These are phyloP conservation scores for Xenosphaeropsis pyriputrescens DNA, from an alignment of 2,329 filamentous ascomycete species.

Conservation along the genomic window DNA sequence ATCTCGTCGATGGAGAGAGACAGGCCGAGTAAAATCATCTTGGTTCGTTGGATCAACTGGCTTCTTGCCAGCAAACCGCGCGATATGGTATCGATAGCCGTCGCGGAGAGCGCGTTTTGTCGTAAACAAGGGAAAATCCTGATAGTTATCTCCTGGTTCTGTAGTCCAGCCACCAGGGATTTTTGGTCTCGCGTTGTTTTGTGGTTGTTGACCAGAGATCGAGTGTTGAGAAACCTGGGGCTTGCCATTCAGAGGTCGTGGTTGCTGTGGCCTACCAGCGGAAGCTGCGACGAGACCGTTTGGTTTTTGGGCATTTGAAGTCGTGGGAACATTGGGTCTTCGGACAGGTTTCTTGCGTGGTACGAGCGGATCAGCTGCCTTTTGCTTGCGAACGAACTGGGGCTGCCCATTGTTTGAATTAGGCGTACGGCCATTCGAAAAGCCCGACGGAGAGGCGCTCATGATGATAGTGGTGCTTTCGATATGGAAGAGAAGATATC, in stretches of 20 bases:
- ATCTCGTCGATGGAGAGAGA: slow-evolving; percentile 80
- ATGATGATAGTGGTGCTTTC: slow-evolving; percentile 11
- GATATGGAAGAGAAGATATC: no score
- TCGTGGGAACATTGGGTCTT: slow-evolving; percentile 18
- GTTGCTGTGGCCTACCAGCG: slow-evolving; percentile 2
- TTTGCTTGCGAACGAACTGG: slow-evolving; percentile 30
- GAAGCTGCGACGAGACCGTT: slow-evolving; percentile 7
- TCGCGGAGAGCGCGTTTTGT: slow-evolving; percentile 71
- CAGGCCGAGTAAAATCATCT: slow-evolving; percentile 72
- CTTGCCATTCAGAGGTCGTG: neutral
- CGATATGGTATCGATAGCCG: slow-evolving; percentile 73
- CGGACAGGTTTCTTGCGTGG: slow-evolving; percentile 37
- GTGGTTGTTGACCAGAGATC: slow-evolving; percentile 2
- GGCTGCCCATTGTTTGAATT: slow-evolving; percentile 30
- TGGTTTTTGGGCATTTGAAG: slow-evolving; percentile 6
- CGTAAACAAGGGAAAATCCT: slow-evolving; percentile 59
- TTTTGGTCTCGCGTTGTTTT: slow-evolving; percentile 26
- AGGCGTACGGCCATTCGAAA: slow-evolving; percentile 28
- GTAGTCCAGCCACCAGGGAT: slow-evolving; percentile 43
- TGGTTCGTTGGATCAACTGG: slow-evolving; percentile 56
- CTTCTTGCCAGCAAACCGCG: slow-evolving; percentile 52
- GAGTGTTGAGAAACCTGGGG: neutral
- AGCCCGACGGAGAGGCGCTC: slow-evolving; percentile 27
- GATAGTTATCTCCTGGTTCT: slow-evolving; percentile 24
- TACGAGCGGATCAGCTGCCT: slow-evolving; percentile 46